Base-by-base conservation (phyloP, 805 yeast species). In the Yarrowia deformans region DNA sequence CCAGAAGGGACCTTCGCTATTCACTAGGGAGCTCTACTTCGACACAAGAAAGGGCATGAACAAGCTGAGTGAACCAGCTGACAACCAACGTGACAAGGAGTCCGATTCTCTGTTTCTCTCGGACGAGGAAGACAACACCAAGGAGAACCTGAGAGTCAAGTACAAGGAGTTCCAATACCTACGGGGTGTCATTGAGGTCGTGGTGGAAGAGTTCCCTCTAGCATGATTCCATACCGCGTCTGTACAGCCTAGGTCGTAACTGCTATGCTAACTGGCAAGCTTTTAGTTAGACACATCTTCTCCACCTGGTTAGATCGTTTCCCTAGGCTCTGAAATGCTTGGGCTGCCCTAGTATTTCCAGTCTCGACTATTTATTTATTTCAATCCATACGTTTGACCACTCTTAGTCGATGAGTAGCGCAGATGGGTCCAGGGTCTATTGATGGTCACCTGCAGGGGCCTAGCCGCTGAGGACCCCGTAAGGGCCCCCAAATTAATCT, bases 121-220 rank as follows among this genome's bases (percentile, higher is more conserved):
- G 3, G 66, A 60, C 4, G 68, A 48, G 1, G 68, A 63, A 13
- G 68, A 63, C 4, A 16, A 32, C 39, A 23, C 35, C 37, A 63
- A 63, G 16, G 68, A 63, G 40, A 63, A 63, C 19, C 56, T 63
- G 23, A 52, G 68, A n/a, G 55, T 48, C 39, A 46, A 32, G 35
- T 63, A 63, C 46, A 29, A n/a, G 37, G 45, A 35, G 46, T 35
- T 48, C 19, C 43, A 37, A 39, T 63, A 40, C 14, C 23, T 63
- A 12, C 9, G 56, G 9, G 68, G 68, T 7, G 48, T 23, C 13
- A 16, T 63, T 23, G 48, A n/a, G 9, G 16, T 63, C 3, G 56
- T 19, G 5, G 40, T 63, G 8, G 23, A 18, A 16, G 56, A 37
- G n/a, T 63, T 63, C 9, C 68, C 68, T 8, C 14, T 63, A 9